These are phyloP conservation scores for Cutaneotrichosporon mucoides DNA, from an alignment of 1,284 basidiomycete species.

Conservation along the genomic window DNA sequence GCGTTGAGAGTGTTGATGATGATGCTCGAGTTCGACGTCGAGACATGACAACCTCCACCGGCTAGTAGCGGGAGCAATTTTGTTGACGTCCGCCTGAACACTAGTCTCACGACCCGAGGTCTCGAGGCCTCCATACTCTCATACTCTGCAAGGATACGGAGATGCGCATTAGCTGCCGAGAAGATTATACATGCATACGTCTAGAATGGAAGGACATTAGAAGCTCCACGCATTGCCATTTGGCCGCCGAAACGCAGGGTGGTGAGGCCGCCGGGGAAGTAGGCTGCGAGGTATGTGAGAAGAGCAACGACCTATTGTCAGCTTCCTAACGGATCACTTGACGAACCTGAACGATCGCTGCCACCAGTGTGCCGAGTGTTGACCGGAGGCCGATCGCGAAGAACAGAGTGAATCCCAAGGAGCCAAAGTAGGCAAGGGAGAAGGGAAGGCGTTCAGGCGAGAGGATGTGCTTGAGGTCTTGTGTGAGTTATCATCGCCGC, in stretches of 20 bases:
- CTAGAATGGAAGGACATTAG: conserved; percentile 69
- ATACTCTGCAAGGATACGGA: too few species aligned
- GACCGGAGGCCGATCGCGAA: conserved; percentile 77
- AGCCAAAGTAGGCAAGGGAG: conserved; percentile 74
- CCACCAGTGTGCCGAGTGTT: conserved; percentile 75
- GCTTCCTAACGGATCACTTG: neutral
- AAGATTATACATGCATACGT: neutral
- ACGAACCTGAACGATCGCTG: conserved; percentile 67
- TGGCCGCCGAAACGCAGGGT: conserved; percentile 78
- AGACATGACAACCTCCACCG: neutral
- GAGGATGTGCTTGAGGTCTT: conserved; percentile 79
- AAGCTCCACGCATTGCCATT: conserved; percentile 73
- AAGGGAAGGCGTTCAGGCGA: conserved; percentile 83
- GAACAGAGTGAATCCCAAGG: conserved; percentile 76
- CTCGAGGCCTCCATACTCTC: too few species aligned
- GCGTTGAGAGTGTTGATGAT: neutral
- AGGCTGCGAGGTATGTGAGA: conserved; percentile 78
- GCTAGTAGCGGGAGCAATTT: conserved; percentile 1
- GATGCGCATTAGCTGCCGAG: neutral
- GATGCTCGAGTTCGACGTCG: too few species aligned
- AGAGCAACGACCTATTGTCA: conserved; percentile 65
- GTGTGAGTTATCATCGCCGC: conserved; percentile 2
- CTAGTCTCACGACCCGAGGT: too few species aligned
- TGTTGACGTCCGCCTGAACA: neutral
- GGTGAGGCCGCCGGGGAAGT: conserved; percentile 72